Evolutionary conservation across 495 filamentous ascomycete species (phyloP).

Genomic region (Penicillium canariense): DNA sequence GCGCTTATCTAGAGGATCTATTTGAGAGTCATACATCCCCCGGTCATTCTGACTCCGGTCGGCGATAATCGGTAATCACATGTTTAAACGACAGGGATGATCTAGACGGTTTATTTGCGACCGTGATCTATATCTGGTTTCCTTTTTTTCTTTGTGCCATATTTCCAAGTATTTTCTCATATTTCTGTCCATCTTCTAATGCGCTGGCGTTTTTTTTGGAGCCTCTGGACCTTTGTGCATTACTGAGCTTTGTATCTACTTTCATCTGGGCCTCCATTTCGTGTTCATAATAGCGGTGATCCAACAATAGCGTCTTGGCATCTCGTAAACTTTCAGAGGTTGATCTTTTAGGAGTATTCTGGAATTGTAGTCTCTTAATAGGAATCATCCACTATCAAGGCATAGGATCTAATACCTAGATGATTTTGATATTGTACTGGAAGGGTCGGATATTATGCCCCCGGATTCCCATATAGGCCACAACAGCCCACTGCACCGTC

Average conservation of each 20-base stretch:
- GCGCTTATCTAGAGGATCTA: conserved; percentile 89
- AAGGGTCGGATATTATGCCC: no score
- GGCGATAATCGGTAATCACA: neutral
- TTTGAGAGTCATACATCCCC: conserved; percentile 64
- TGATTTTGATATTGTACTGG: no score
- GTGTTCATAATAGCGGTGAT: conserved; percentile 18
- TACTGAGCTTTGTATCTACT: neutral
- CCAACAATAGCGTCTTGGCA: conserved; percentile 28
- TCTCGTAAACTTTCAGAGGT: no score
- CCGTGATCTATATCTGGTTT: neutral
- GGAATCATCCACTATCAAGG: no score
- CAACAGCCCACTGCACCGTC: no score
- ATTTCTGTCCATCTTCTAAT: neutral
- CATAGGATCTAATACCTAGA: no score
- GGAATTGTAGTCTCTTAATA: no score
- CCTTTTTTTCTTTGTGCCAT: conserved; percentile 2
- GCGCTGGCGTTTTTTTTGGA: conserved; percentile 4
- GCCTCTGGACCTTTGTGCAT: neutral
- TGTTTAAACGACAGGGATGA: conserved; percentile 10
- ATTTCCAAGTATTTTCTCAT: neutral
- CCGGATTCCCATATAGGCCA: no score
- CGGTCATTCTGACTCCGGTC: conserved; percentile 11
- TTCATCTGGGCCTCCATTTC: neutral
- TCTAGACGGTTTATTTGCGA: neutral
- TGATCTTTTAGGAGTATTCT: no score